These are phyloP conservation scores for Aristolochia contorta DNA, from an alignment of 164 flowering plant species.

Conservation along the genomic window DNA sequence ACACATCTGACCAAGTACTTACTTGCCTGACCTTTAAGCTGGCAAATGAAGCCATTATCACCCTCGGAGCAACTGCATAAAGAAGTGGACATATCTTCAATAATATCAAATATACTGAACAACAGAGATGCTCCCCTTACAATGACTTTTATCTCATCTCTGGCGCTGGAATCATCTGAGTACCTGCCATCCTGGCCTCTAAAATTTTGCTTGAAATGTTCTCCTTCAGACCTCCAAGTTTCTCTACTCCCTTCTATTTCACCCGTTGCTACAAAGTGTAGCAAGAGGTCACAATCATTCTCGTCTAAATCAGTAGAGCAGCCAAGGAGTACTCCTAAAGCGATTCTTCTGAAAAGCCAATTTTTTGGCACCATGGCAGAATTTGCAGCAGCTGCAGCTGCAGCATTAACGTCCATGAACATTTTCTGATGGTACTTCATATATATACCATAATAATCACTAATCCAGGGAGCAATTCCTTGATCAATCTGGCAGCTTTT, in stretches of 20 bases:
- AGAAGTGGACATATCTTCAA: constrained; percentile 40
- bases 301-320: constrained; percentile 19
- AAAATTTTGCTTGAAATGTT: constrained; percentile 12
- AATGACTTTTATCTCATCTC: constrained; percentile 18
- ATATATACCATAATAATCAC: constrained; percentile 28
- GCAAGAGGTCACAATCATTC: constrained; percentile 37
- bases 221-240: constrained; percentile 12
- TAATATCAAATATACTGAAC: constrained; percentile 39
- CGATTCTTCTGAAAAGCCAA: constrained; percentile 32
- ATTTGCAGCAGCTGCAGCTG: constrained; percentile 1
- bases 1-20: constrained; percentile 45
- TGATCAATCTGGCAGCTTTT: constrained; percentile 11
- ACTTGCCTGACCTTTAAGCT: constrained; percentile 25
- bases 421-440: constrained; percentile 9
- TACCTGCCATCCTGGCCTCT: background rate
- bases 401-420: constrained; percentile 4
- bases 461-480: constrained; percentile 32
- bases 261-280: constrained; percentile 64
- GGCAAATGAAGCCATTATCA: constrained; percentile 26
- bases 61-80: constrained; percentile 33
- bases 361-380: constrained; percentile 11
- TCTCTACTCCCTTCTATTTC: constrained; percentile 12
- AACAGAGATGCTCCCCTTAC: constrained; percentile 35
- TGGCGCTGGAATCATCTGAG: background rate
- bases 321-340: constrained; percentile 51